Base-by-base conservation (phyloP, 2,329 filamentous ascomycete genomes). In the Aspergillus hiratsukae region DNA sequence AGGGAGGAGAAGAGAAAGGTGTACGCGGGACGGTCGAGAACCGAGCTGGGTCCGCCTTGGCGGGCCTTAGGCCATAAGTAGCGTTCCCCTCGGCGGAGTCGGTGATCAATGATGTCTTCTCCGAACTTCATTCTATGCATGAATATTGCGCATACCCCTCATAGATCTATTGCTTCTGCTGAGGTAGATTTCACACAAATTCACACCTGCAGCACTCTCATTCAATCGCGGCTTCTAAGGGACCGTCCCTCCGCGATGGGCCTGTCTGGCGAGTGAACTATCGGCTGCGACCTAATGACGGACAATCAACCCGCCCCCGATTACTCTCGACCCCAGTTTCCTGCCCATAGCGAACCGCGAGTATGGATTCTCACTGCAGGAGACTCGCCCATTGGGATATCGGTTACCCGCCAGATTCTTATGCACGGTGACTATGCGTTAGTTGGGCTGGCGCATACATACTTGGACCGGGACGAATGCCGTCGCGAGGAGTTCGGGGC, bases 351-450 rank as follows among this genome's bases (percentile, higher is more conserved):
- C 69, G 81, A 80, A 51, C 91, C 92, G 51, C 87, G 93, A 68
- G 90, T 93, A 67, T 97, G 94, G 94, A 87, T 99, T 69, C 79
- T 99, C 62, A 96, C 92, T 10, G 88, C 90, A 57, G 90, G 90
- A 35, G 84, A 93, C 58, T 93, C 91, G 37, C 91, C 93, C 11
- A 83, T 97, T 61, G 88, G 88, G 53, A 88, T 96, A 58, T 88
- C 90, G 48, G 82, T 97, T 56, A 89, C 91, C 53, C 86, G 88
- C 54, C 84, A 90, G 65, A 81, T 96, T 46, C 86, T 97, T 49
- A 85, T 85, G n/a, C 91, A 97, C 74, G 93, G 94, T 50, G 94
- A 97, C 74, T 92, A 88, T 71, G 88, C 96, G 49, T 88, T 93
- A 49, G 89, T 91, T 4, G 94, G 92, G 53, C 81, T 97, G 35